Evolutionary conservation across 495 filamentous ascomycete species (phyloP).

Genomic region (Penicillium dipodomyicola): DNA sequence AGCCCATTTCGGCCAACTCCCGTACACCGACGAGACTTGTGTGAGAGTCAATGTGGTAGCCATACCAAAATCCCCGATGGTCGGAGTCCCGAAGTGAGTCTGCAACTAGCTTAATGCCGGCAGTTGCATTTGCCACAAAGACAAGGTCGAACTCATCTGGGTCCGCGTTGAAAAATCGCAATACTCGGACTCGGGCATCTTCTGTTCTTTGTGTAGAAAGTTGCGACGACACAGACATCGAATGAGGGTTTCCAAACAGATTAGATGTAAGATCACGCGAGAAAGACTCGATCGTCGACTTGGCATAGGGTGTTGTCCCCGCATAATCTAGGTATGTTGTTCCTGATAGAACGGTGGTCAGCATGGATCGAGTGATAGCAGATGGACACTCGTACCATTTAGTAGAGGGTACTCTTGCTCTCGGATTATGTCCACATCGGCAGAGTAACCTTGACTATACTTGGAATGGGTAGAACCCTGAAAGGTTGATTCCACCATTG

Average conservation of each 20-base stretch:
- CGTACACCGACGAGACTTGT: slow-evolving; percentile 85
- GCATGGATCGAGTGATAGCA: background rate
- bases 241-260: slow-evolving; percentile 91
- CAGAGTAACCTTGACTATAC: slow-evolving; percentile 55
- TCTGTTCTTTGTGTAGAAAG: slow-evolving; percentile 71
- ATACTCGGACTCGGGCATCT: slow-evolving; percentile 65
- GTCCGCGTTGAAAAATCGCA: slow-evolving; percentile 81
- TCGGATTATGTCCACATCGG: slow-evolving; percentile 65
- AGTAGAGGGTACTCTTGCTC: slow-evolving; percentile 79
- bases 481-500: slow-evolving; percentile 14
- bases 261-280: slow-evolving; percentile 70
- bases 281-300: slow-evolving; percentile 77
- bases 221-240: slow-evolving; percentile 77
- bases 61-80: slow-evolving; percentile 69
- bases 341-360: slow-evolving; percentile 41
- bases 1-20: slow-evolving; percentile 60
- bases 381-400: slow-evolving; percentile 50
- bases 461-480: slow-evolving; percentile 1
- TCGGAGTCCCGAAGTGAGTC: slow-evolving; percentile 67
- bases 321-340: slow-evolving; percentile 91
- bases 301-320: slow-evolving; percentile 77
- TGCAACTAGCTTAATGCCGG: slow-evolving; percentile 80
- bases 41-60: slow-evolving; percentile 80
- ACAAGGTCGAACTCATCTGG: slow-evolving; percentile 82
- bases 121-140: slow-evolving; percentile 91